Evolutionary conservation across 2,329 filamentous ascomycete genomes (phyloP).

Genomic region (Fusarium xylarioides): DNA sequence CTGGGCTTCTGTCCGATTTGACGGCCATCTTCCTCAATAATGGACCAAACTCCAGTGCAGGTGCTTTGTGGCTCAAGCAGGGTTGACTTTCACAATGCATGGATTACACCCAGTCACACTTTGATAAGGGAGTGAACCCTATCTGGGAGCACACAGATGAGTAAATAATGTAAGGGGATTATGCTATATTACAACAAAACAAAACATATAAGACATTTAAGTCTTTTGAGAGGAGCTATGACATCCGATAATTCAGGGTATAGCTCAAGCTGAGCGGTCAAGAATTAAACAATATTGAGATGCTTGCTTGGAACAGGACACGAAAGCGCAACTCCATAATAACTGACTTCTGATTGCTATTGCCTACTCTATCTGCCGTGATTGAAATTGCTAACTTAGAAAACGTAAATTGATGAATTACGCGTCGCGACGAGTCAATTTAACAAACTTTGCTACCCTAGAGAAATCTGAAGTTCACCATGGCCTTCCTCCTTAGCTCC

Average conservation of each 20-base stretch:
- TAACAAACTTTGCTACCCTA: not conserved
- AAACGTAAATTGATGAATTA: not conserved
- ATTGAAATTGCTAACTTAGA: not conserved
- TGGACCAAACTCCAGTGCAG: not conserved
- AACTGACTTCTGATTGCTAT: too few relatives aligned
- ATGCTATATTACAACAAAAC: not conserved
- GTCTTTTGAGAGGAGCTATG: not conserved
- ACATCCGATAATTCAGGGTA: too few relatives aligned
- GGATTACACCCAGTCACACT: not conserved
- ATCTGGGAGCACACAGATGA: not conserved
- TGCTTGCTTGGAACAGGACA: too few relatives aligned
- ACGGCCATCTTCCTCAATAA: not conserved
- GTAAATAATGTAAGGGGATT: not conserved
- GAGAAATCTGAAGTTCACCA: not conserved
- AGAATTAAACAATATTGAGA: not conserved
- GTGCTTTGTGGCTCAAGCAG: constrained; percentile 4
- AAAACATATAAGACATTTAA: not conserved
- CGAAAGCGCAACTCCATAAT: too few relatives aligned
- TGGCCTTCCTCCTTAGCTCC: not conserved
- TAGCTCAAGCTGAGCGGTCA: not conserved
- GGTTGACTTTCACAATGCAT: constrained; percentile 7
- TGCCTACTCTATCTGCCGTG: not conserved
- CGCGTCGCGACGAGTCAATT: not conserved
- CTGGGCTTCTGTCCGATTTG: not conserved
- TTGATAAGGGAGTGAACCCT: constrained; percentile 21